A percentile compares a stretch with the other conserved stretches of the same genome.
phyloP scores from a whole-genome alignment of 768 basidiomycete species.

The Pleurotus citrinopileatus region DNA sequence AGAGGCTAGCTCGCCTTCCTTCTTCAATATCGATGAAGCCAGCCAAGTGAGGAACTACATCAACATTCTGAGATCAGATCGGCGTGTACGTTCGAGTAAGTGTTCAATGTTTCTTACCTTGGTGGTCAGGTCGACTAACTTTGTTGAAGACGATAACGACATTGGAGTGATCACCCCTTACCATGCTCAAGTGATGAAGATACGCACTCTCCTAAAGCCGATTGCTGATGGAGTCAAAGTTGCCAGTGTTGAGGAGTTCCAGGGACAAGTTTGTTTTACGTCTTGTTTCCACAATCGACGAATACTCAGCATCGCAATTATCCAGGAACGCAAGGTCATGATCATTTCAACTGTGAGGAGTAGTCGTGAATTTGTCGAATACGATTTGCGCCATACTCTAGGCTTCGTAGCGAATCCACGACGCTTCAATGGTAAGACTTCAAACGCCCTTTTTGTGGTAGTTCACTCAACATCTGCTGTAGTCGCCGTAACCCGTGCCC shows the following conservation, averaged over 20 bases:
- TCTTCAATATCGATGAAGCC: constrained; percentile 66
- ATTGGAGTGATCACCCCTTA: constrained; percentile 66
- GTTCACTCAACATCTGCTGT: constrained; percentile 3
- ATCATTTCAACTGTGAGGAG: constrained; percentile 60
- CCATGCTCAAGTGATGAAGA: constrained; percentile 53
- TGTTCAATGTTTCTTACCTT: neutral
- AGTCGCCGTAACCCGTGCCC: constrained; percentile 64
- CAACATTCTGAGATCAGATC: constrained; percentile 29
- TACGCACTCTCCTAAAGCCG: constrained; percentile 34
- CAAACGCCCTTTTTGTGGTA: constrained; percentile 12
- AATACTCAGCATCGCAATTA: neutral
- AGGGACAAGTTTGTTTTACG: constrained; percentile 47
- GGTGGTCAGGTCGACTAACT: constrained; percentile 14
- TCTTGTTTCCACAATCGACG: constrained; percentile 31
- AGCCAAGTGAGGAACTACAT: constrained; percentile 52
- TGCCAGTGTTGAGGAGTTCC: constrained; percentile 68
- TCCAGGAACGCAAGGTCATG: constrained; percentile 55
- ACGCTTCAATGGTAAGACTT: constrained; percentile 59
- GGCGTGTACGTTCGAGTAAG: constrained; percentile 42
- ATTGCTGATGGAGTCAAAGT: constrained; percentile 48
- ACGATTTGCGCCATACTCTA: constrained; percentile 51
- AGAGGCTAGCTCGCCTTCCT: constrained; percentile 65
- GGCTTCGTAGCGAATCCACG: constrained; percentile 56
- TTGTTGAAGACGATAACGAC: constrained; percentile 39
- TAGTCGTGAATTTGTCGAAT: constrained; percentile 44